Base-by-base conservation (phyloP, 805 yeast species). In the Zygosaccharomyces rouxii region DNA sequence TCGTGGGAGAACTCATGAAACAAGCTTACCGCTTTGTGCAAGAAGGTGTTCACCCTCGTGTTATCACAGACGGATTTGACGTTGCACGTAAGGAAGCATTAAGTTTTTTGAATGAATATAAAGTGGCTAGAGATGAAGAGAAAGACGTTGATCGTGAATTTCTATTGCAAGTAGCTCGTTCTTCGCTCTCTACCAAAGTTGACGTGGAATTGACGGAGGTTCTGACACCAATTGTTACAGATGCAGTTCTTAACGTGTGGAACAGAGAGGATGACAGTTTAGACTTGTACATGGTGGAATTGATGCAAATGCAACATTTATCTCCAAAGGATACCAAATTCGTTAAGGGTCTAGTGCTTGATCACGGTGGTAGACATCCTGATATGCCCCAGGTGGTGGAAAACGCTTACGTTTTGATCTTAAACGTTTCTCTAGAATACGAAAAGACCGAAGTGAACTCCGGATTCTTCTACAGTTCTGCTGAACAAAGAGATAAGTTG, bases 311-410 rank as follows among this genome's bases (percentile, higher is more conserved):
- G 98, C 97, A 94, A 78, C 92, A 86, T 63, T 86, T 88, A 57
- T 78, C 84, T 33, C 88, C 94, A 29, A 79, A 83, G 52, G 94
- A 90, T 48, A 90, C 98, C 16, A 76, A 77, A 60, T 80, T 94
- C 51, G 75, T 94, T 55, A 82, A 79, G 59, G 99, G 99, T 40
- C 78, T 94, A 57, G 99, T 94, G 31, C 76, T 94, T 55, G 99
- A 94, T 68, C 99, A 94, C 67, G 99, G 99, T 57, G 97, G 97
- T 14, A 81, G 99, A 67, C 99, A 94, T 74, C 99, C 99, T 40
- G 99, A 94, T 70, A 94, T 94, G 99, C 99, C 99, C 50, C 86
- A 83, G 56, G 72, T 82, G 47, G 84, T 94, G 16, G 78, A 80
- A 55, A 88, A 94, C 67, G 97, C 97, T 1, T 74, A 80, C 61